Evolutionary conservation across 768 basidiomycete genomes (phyloP), one percentile per base, ranked within the genome.

Genomic region (Trichaptum fuscoviolaceum): DNA sequence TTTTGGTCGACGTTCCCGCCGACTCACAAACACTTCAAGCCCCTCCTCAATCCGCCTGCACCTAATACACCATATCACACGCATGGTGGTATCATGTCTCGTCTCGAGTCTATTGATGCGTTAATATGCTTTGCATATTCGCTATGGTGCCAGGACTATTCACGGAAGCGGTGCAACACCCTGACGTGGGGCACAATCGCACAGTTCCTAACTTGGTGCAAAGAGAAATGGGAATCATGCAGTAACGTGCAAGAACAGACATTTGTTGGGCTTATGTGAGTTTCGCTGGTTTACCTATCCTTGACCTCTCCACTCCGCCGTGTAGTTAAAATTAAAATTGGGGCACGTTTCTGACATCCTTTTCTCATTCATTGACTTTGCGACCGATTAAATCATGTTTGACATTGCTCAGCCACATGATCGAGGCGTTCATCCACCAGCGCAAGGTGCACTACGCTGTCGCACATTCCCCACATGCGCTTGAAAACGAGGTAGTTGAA

Each of bases 91-190:
- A 77, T 91, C 69, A 89, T 93, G 72, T 89, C 90, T 30, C 84
- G 90, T 26, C 82, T 93, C 23, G 92, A 93, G 74, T 87, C 91
- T 61, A 77, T 92, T 57, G 92, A 95, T 75, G 89, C 92, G 58
- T 83, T 94, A 66, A 80, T 94, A 58, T 90, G 89, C 77, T 95
- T 94, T 77, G 86, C 90, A 4, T 95, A 92, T 73, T 84, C 90
- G 5, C 82, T 92, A 70, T 95, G 92, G 93, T 87, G 85, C 75
- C 87, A 84, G 71, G 91, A 92, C 68, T 85, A 87, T 71, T 75
- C 79, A 69, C 80, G 81, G 66, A 81, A 82, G 66, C 71, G 76
- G 7, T 91, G 90, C 75, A 81, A 80, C 71, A 80, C 78, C 58
- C 83, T 84, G 63, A 86, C 86, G 20, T 92, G 91, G 91, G 73